Conservation (phyloP, 805 yeast genomes). For the Lachancea sp. region DNA sequence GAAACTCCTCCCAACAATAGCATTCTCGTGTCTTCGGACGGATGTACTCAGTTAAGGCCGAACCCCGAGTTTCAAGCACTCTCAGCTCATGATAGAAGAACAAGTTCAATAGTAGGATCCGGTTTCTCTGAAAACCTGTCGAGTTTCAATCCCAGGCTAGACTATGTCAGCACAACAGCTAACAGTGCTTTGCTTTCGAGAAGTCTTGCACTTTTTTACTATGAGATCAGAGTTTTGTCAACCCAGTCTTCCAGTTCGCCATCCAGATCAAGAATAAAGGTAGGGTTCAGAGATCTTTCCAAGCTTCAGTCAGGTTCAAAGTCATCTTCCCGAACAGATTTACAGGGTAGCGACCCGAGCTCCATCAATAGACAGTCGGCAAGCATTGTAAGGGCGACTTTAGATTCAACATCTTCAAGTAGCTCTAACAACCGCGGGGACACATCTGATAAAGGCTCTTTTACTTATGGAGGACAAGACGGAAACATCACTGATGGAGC, state of each 20-base stretch:
- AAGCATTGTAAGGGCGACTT: slow-evolving; percentile 9
- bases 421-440: slow-evolving; percentile 5
- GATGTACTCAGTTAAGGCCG: slow-evolving; percentile 21
- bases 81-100: slow-evolving; percentile 19
- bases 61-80: slow-evolving; percentile 27
- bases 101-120: slow-evolving; percentile 18
- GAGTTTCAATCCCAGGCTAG: slow-evolving; percentile 15
- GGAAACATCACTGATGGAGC: slow-evolving; percentile 26
- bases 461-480: slow-evolving; percentile 28
- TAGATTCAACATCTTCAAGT: slow-evolving; percentile 8
- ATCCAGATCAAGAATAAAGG: slow-evolving; percentile 23
- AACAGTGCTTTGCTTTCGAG: slow-evolving; percentile 22
- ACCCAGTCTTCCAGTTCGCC: slow-evolving; percentile 25
- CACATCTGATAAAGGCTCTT: slow-evolving; percentile 22
- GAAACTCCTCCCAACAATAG: slow-evolving; percentile 22
- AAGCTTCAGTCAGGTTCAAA: slow-evolving; percentile 4
- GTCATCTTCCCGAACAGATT: slow-evolving; percentile 5
- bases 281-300: slow-evolving; percentile 24
- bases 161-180: slow-evolving; percentile 28
- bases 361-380: slow-evolving; percentile 9
- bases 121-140: slow-evolving; percentile 12
- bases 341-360: slow-evolving; percentile 3
- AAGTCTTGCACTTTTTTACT: slow-evolving; percentile 26
- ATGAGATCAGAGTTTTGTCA: slow-evolving; percentile 24
- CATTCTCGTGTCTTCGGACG: slow-evolving; percentile 26